phyloP scores from a whole-genome alignment of 106 monocot species.

The Platanthera guangdongensis region DNA sequence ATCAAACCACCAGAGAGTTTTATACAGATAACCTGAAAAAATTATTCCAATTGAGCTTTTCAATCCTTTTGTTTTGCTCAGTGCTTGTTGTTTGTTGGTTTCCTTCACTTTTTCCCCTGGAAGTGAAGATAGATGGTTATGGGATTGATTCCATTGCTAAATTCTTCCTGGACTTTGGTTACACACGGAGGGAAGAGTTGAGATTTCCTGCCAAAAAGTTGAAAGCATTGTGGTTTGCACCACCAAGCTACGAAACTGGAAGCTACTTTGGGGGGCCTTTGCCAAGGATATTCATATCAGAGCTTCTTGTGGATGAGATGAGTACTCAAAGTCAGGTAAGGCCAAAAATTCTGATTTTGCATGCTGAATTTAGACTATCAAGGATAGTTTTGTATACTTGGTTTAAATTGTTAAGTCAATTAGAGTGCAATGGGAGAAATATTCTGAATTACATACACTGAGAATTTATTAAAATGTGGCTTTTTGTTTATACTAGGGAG shows the following conservation, averaged over 20 bases:
- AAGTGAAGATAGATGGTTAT: slow-evolving; percentile 67
- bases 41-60: not conserved
- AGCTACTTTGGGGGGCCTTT: slow-evolving; percentile 48
- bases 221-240: slow-evolving; percentile 91
- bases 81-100: not conserved
- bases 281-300: slow-evolving; percentile 95
- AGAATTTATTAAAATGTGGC: not conserved
- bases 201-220: slow-evolving; percentile 89
- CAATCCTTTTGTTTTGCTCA: not conserved
- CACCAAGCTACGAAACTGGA: slow-evolving; percentile 35
- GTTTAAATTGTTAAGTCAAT: not conserved
- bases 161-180: slow-evolving; percentile 89
- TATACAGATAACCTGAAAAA: not conserved
- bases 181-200: slow-evolving; percentile 65
- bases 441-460: not conserved
- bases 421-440: not conserved
- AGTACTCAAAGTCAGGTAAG: slow-evolving; percentile 63
- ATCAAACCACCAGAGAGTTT: not conserved
- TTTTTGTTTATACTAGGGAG: not conserved
- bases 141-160: slow-evolving; percentile 83
- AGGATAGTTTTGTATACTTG: not conserved
- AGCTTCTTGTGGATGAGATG: slow-evolving; percentile 83
- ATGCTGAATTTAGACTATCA: not conserved
- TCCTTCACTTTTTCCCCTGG: not conserved
- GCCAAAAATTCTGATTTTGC: not conserved